Conservation (phyloP, 2,329 filamentous ascomycete genomes). For the Alternaria arbusti region DNA sequence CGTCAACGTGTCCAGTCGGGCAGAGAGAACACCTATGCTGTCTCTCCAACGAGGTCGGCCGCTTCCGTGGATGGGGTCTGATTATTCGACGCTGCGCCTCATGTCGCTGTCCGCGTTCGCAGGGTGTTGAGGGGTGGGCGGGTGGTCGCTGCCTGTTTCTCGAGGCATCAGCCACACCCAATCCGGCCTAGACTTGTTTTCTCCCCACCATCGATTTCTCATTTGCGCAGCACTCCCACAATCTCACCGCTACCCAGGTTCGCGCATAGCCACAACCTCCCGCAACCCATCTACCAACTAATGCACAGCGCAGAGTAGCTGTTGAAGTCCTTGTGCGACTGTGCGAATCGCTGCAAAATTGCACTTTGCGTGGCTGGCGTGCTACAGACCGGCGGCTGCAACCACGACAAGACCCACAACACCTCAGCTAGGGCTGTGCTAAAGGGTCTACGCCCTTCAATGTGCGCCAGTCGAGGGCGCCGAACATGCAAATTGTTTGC, state of each 20-base stretch:
- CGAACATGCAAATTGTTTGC: constrained; percentile 7
- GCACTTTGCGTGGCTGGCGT: constrained; percentile 5
- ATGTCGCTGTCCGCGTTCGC: constrained; percentile 23
- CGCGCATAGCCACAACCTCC: constrained; percentile 32
- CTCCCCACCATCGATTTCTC: constrained; percentile 16
- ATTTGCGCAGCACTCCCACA: constrained; percentile 26
- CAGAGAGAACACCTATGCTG: constrained; percentile 1
- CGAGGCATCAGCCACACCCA: constrained; percentile 25
- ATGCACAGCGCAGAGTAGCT: constrained; percentile 21
- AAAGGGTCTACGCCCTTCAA: constrained; percentile 15
- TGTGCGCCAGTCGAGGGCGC: constrained; percentile 12
- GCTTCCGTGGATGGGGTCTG: constrained; percentile 7
- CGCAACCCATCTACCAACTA: constrained; percentile 8
- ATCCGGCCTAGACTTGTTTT: constrained; percentile 9
- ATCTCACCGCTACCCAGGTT: constrained; percentile 29
- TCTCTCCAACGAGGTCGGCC: constrained; percentile 18
- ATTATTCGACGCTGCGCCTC: constrained; percentile 28
- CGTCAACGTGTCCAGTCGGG: constrained; percentile 22
- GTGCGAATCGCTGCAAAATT: constrained; percentile 4
- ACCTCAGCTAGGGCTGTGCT: constrained; percentile 7
- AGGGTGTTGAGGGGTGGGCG: constrained; percentile 14
- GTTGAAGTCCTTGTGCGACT: constrained; percentile 11
- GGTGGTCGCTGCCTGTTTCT: constrained; percentile 27
- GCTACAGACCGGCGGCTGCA: constrained; percentile 14
- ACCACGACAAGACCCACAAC: not conserved